Percentiles rank a stretch among this genome's conserved stretches.
phyloP scores from a whole-genome alignment of 2,329 filamentous ascomycete species.

The Plenodomus tracheiphilus region DNA sequence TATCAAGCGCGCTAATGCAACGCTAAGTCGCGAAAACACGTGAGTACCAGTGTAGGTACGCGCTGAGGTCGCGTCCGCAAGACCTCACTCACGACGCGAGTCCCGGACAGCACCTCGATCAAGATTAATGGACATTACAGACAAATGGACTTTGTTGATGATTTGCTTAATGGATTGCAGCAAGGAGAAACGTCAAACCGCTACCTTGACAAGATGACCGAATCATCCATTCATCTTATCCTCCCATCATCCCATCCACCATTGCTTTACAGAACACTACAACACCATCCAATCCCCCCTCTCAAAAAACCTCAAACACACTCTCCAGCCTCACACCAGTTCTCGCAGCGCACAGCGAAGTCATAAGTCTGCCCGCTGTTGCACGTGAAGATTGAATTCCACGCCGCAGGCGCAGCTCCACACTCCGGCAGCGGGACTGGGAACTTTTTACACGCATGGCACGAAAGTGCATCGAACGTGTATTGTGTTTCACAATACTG shows the following conservation, averaged over 20 bases:
- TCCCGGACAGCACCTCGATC: no score
- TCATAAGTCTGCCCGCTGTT: slow-evolving; percentile 7
- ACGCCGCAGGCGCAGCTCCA: slow-evolving; percentile 13
- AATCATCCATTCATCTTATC: no score
- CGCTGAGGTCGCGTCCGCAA: no score
- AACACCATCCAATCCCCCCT: background rate
- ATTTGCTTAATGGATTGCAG: no score
- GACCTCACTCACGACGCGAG: background rate
- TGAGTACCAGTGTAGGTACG: slow-evolving; percentile 1
- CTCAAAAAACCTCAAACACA: slow-evolving; percentile 2
- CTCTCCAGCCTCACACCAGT: slow-evolving; percentile 7
- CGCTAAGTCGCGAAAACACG: slow-evolving; percentile 4
- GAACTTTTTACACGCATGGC: slow-evolving; percentile 17
- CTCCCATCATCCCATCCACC: background rate
- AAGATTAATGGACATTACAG: no score
- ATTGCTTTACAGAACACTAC: no score
- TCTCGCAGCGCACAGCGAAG: slow-evolving; percentile 9
- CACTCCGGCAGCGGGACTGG: slow-evolving; percentile 13
- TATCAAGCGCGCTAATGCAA: background rate
- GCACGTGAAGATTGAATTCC: slow-evolving; percentile 21
- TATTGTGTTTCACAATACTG: slow-evolving; percentile 21
- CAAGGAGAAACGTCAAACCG: no score
- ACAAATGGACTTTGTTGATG: no score
- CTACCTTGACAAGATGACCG: no score
- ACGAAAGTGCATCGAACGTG: slow-evolving; percentile 17